Evolutionary conservation across 805 yeast species (phyloP), one percentile per base, ranked within the genome.

Genomic region (Candida maesae): DNA sequence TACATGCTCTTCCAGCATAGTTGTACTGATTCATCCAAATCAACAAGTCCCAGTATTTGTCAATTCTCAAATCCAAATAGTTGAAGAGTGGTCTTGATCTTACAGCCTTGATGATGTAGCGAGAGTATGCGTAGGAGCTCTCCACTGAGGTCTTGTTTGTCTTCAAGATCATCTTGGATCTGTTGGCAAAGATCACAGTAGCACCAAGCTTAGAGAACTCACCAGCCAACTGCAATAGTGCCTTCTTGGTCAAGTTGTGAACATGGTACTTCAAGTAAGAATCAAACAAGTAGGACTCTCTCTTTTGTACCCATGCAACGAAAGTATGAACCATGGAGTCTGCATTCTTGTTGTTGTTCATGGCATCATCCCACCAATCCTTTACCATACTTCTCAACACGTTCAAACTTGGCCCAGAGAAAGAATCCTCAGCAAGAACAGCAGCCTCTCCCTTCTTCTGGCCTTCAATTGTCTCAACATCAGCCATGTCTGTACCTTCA

Each of bases 11-110:
- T 6, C 99, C 99, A 32, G 95, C 84, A 61, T 72, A 89, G 56
- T 93, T 93, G 53, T 76, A 78, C 51, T 83, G 81, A 59, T 93
- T 96, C 95, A 91, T 85, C 98, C 97, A 95, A 2, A 93, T 66
- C 48, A 93, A 66, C n/a, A 83, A 56, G 59, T 93, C 97, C 99
- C 99, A 93, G 57, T 86, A 89, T 53, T 78, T 79, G 11, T 69
- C 73, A 31, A 91, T 81, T 16, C 67, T 65, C 49, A 93, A 63
- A 51, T 90, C 97, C 50, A 93, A 65, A 59, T 79, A 89, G 50
- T 82, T 79, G 66, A 93, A 93, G 49, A 89, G 63, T 0, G 95
- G 91, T 51, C 81, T 84, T 0, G 88, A 71, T 53, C 96, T 70
- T 3, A 87, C 78, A 2, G 95, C 79, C 49, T 84, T 82, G 20